These are phyloP conservation scores for Crithidia mellificae DNA, from an alignment of 208 protist genomes.

Conservation along the genomic window DNA sequence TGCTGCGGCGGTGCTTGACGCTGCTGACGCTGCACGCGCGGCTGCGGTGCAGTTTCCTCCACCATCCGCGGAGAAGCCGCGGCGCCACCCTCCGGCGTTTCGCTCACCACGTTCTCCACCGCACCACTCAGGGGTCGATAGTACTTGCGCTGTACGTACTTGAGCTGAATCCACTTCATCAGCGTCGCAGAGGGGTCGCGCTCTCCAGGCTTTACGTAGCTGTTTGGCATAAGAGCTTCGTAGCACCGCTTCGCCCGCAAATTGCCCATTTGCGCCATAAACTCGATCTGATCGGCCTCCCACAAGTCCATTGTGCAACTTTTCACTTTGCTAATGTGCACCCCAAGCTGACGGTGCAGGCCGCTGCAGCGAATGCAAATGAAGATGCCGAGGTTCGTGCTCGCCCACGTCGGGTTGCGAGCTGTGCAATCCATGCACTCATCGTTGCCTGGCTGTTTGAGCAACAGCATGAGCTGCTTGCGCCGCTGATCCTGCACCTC, in stretches of 20 bases:
- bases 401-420: too few species aligned
- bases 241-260: conserved; percentile 55
- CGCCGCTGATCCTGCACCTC: too few species aligned
- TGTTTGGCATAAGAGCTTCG: conserved; percentile 46
- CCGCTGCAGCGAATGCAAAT: conserved; percentile 93
- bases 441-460: too few species aligned
- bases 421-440: too few species aligned
- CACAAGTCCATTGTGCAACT: conserved; percentile 94
- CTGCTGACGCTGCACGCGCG: not conserved
- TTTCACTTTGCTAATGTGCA: conserved; percentile 93
- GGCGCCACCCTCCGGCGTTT: not conserved
- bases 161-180: too few species aligned
- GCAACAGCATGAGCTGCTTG: too few species aligned
- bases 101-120: not conserved
- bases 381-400: conserved; percentile 90
- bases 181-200: too few species aligned
- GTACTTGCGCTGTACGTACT: conserved; percentile 68
- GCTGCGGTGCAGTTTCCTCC: not conserved
- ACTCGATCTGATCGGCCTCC: conserved; percentile 50
- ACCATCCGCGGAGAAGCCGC: not conserved
- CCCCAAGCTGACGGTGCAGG: conserved; percentile 92
- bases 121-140: conserved; percentile 18
- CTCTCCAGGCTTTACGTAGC: too few species aligned
- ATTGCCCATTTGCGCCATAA: conserved; percentile 85
- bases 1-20: too few species aligned